These are phyloP conservation scores for Diaporthe citriasiana DNA, from an alignment of 2,329 filamentous ascomycete genomes.

Conservation along the genomic window DNA sequence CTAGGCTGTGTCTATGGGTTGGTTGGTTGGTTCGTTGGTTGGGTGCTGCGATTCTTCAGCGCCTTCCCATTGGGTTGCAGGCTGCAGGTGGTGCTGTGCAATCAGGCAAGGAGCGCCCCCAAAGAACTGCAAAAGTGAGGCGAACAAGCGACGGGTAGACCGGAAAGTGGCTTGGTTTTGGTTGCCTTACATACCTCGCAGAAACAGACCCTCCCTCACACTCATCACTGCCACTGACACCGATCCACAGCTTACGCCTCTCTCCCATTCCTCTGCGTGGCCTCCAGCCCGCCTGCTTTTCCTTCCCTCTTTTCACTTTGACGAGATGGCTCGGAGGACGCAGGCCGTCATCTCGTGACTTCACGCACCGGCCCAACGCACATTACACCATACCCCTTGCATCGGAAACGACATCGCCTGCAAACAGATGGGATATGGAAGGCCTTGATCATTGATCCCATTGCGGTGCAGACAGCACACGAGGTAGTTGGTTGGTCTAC, in stretches of 20 bases:
- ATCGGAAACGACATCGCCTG: not conserved
- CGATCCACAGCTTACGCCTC: not conserved
- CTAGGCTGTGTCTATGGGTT: not conserved
- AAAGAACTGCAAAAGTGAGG: constrained; percentile 31
- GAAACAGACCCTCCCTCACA: not conserved
- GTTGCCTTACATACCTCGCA: constrained; percentile 30
- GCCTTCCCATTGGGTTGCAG: constrained; percentile 27
- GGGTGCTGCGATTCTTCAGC: constrained; percentile 11
- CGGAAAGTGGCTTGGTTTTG: constrained; percentile 24
- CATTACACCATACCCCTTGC: not conserved
- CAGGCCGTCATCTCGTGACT: constrained; percentile 17
- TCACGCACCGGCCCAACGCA: not conserved
- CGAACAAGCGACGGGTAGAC: constrained; percentile 34
- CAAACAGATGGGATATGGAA: not conserved
- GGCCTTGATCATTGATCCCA: not conserved
- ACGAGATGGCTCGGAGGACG: not conserved
- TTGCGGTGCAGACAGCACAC: not conserved
- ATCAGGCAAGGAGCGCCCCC: constrained; percentile 26
- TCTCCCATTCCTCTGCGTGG: not conserved
- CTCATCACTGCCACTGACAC: not conserved
- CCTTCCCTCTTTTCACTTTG: not conserved
- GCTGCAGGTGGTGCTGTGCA: constrained; percentile 23
- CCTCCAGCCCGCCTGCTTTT: not conserved
- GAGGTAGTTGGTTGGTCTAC: not conserved
- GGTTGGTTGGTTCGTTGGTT: constrained; percentile 10